Evolutionary conservation across 75 land plant species (phyloP), one percentile per base, ranked within the genome.

Genomic region (Sequoia sempervirens): DNA sequence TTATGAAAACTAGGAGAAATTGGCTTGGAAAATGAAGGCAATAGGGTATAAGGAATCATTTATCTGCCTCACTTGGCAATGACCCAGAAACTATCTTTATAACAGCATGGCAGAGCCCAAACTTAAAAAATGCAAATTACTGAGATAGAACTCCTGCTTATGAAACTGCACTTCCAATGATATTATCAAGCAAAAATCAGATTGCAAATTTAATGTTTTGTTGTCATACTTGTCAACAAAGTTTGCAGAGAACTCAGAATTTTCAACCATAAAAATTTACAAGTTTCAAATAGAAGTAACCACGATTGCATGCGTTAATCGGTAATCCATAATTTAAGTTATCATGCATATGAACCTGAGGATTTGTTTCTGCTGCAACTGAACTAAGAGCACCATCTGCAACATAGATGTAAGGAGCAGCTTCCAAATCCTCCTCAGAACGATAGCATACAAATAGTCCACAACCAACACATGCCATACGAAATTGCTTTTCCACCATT

Each of bases 341-440:
- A 78, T 45, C 80, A 45, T 26, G 13, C 10, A 45, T n/a, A 30
- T 80, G 82, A 47, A 98, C 99, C 94, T 98, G 99, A 68, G 99
- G 99, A 81, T 98, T 98, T 28, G 99, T 98, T 86, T 98, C 99
- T 74, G 99, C 98, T 81, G 95, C 99, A 82, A 98, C 92, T 82
- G 99, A 94, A 92, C 97, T 96, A 30, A 98, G 91, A 81, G 99
- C 98, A 89, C 99, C 99, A 87, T 98, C 99, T 81, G 94, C 92
- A 84, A 98, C 91, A 86, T 96, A 98, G 15, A 98, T 89, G 89
- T 90, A 92, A 34, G 96, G 83, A 40, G 99, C 92, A 83, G 68
- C 70, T 85, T 96, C 97, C 85, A 98, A 75, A 83, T 92, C 95
- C 87, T 96, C 99, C 83, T 93, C 99, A 40, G 95, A 80, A 15